phyloP scores from a whole-genome alignment of 176 grass and related monocot species.

The Oryza coarctata region DNA sequence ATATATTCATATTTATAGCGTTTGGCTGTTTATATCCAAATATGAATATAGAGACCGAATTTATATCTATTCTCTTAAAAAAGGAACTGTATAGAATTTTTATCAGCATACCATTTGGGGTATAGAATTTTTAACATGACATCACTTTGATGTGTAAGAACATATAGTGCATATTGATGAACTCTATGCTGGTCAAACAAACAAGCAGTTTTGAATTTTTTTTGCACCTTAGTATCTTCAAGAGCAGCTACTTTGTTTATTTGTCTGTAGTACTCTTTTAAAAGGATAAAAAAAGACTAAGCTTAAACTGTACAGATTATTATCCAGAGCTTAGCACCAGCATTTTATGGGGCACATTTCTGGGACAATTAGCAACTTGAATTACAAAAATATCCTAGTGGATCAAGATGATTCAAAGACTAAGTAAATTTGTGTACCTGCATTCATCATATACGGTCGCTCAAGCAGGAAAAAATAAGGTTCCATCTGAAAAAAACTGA shows the following conservation, averaged over 20 bases:
- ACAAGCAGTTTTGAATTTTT: neutral
- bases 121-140: no score
- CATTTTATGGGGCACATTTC: neutral
- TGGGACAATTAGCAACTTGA: neutral
- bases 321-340: neutral
- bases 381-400: neutral
- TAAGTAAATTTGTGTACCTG: neutral
- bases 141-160: no score
- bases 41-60: no score
- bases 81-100: no score
- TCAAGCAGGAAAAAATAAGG: neutral
- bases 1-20: no score
- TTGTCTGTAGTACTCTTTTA: neutral
- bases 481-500: neutral
- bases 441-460: neutral
- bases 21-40: no score
- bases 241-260: neutral
- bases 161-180: neutral
- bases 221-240: neutral
- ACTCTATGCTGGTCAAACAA: neutral
- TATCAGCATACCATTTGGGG: no score
- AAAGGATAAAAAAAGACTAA: neutral
- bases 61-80: no score
- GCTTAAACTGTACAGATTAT: neutral
- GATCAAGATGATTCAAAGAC: neutral